Percentiles rank a stretch among this genome's conserved stretches.
phyloP scores from a whole-genome alignment of 2,329 filamentous ascomycete genomes.

The Aspergillus sp. region DNA sequence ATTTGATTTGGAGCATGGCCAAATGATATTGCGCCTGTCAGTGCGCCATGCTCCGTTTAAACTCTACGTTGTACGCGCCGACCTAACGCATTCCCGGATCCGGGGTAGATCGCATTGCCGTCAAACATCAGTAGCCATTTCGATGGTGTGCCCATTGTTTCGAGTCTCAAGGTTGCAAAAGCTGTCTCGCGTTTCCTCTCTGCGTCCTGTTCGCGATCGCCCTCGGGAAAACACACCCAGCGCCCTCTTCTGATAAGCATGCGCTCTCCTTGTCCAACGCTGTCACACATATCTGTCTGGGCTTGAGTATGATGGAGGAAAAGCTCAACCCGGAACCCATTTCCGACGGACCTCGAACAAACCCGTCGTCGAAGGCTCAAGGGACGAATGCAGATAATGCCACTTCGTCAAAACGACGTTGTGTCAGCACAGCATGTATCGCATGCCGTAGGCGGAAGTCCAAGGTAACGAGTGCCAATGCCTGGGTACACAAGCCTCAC shows the following conservation, averaged over 20 bases:
- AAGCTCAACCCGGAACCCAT: slow-evolving; percentile 13
- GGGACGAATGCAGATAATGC: slow-evolving; percentile 31
- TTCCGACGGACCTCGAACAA: slow-evolving; percentile 17
- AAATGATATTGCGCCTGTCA: background rate
- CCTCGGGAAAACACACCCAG: slow-evolving; percentile 7
- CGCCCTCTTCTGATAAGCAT: slow-evolving; percentile 21
- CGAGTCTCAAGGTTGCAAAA: slow-evolving; percentile 3
- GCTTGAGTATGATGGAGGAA: slow-evolving; percentile 28
- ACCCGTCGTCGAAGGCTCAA: slow-evolving; percentile 23
- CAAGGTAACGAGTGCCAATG: slow-evolving; percentile 51
- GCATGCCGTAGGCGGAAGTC: slow-evolving; percentile 77
- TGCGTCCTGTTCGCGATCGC: background rate
- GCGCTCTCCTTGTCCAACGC: slow-evolving; percentile 16
- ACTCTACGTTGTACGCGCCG: slow-evolving; percentile 4
- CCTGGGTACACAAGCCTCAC: background rate
- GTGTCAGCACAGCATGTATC: slow-evolving; percentile 81
- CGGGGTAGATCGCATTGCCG: slow-evolving; percentile 5
- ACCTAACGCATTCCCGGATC: slow-evolving; percentile 14
- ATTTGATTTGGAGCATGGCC: background rate
- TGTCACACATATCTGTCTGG: slow-evolving; percentile 22
- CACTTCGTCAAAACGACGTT: slow-evolving; percentile 62
- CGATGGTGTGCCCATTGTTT: slow-evolving; percentile 6
- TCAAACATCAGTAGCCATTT: slow-evolving; percentile 3
- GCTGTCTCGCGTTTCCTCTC: background rate
- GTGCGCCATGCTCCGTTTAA: background rate